Evolutionary conservation across 2,329 filamentous ascomycete genomes (phyloP), one percentile per base, ranked within the genome.

Genomic region (Plectosphaerella sp.): DNA sequence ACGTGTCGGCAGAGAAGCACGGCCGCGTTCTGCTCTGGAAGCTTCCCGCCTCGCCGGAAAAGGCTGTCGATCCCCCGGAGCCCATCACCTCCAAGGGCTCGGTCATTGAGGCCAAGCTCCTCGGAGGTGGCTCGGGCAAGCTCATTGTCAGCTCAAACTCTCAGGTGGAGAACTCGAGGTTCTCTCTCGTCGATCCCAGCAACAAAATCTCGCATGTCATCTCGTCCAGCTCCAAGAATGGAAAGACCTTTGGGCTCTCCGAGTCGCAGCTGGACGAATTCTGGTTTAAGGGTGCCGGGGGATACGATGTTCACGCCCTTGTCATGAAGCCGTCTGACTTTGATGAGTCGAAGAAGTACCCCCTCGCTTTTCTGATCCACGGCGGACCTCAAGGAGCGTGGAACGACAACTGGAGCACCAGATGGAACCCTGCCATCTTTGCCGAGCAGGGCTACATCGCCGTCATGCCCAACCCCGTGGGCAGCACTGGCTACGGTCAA

Each of bases 401-500:
- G 86, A 72, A 68, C 33, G 87, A 94, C 62, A 75, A 78, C 25
- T 95, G 90, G 89, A 87, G 81, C 65, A 91, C 86, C 3, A 78
- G 91, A 16, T 96, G 91, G 91, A 95, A 95, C 64, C 87, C 88
- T 2, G 89, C 88, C 54, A 79, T 93, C 10, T 95, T 91, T 64
- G 90, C 91, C 4, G 90, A 95, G 66, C 89, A 93, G 70, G 91
- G 91, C 45, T 96, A 94, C 64, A 80, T 96, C 4, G 89, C 88
- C 20, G 83, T 96, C 46, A 79, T 84, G 48, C 89, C 90, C 10
- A 96, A 96, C 65, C 89, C 89, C 9, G 94, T 89, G 0, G 91
- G 91, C 16, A 89, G 84, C 61, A 91, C 89, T 5, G 88, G 89
- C 3, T 96, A 91, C 61, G 91, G 91, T 5, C 87, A 93, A 71